Evolutionary conservation across 2,329 filamentous ascomycete genomes (phyloP).

Genomic region (Xylariaceae sp.): DNA sequence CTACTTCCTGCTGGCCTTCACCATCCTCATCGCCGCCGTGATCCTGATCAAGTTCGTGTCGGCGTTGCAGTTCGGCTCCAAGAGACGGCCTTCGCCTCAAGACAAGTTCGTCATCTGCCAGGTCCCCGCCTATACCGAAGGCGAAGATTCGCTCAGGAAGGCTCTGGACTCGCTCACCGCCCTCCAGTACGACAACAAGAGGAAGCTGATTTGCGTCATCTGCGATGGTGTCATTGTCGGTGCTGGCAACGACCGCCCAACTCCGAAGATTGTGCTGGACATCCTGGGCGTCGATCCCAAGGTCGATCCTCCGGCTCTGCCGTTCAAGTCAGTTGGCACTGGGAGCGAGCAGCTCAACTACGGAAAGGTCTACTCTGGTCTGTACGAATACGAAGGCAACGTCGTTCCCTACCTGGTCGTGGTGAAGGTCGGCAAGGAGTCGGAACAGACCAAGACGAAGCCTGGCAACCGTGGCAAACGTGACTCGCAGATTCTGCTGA

Average conservation of each 20-base stretch:
- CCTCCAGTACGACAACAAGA: constrained; percentile 95
- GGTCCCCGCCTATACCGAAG: constrained; percentile 95
- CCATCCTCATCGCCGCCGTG: constrained; percentile 74
- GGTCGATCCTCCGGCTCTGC: constrained; percentile 86
- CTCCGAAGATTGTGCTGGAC: constrained; percentile 94
- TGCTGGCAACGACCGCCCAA: constrained; percentile 91
- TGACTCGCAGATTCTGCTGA: constrained; percentile 91
- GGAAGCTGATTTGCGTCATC: constrained; percentile 92
- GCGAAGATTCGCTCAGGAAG: constrained; percentile 89
- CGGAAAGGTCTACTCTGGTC: constrained; percentile 94
- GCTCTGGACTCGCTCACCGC: constrained; percentile 91
- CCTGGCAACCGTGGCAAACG: constrained; percentile 98
- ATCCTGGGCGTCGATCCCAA: constrained; percentile 97
- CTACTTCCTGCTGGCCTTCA: constrained; percentile 82
- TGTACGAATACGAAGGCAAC: constrained; percentile 96
- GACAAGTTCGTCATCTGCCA: constrained; percentile 99
- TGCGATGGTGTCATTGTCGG: constrained; percentile 97
- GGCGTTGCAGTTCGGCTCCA: constrained; percentile 88
- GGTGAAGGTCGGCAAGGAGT: constrained; percentile 96
- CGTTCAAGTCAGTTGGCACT: constrained; percentile 87
- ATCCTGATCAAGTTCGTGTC: constrained; percentile 86
- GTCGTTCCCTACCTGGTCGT: constrained; percentile 94
- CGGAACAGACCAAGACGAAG: constrained; percentile 83
- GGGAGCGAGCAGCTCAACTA: constrained; percentile 94
- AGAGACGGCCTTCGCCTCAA: constrained; percentile 80